Conservation (phyloP, 75 land plant species). For the Picea sitchensis region DNA sequence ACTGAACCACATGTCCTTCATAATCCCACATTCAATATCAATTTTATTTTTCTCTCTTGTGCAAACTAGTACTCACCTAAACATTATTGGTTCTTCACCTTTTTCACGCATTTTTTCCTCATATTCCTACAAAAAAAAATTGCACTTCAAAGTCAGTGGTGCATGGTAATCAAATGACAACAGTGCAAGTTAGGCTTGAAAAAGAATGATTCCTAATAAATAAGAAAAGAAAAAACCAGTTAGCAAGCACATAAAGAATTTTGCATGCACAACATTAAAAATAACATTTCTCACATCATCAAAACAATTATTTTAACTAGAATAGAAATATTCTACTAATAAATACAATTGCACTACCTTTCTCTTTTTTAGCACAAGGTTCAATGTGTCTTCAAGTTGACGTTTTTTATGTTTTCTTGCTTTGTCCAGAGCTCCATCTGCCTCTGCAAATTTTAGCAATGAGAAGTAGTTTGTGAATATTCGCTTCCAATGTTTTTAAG, state of each 20-base stretch:
- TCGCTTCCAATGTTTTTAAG: not conserved
- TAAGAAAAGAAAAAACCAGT: not conserved
- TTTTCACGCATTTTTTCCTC: constrained; percentile 97
- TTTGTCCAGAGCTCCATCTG: constrained; percentile 99
- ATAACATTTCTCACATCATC: too few species aligned
- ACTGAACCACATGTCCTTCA: not conserved
- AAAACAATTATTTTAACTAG: too few species aligned
- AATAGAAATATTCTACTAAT: not conserved
- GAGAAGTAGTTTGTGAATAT: not conserved
- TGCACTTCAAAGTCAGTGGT: not conserved
- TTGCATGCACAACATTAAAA: too few species aligned
- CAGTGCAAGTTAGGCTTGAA: not conserved
- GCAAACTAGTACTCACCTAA: constrained; percentile 59
- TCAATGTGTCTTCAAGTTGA: constrained; percentile 96
- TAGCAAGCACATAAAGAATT: not conserved
- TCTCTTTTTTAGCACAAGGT: constrained; percentile 91
- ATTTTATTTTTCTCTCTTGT: too few species aligned
- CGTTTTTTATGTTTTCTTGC: constrained; percentile 98
- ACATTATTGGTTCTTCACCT: constrained; percentile 98
- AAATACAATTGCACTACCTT: constrained; percentile 51
- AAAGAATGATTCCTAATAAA: not conserved
- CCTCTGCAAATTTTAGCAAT: constrained; percentile 57
- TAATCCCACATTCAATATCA: too few species aligned
- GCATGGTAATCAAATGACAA: not conserved
- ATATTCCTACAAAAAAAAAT: constrained; percentile 62